These are phyloP conservation scores for Flaveria bidentis DNA, from an alignment of 129 eudicot species.

Conservation along the genomic window DNA sequence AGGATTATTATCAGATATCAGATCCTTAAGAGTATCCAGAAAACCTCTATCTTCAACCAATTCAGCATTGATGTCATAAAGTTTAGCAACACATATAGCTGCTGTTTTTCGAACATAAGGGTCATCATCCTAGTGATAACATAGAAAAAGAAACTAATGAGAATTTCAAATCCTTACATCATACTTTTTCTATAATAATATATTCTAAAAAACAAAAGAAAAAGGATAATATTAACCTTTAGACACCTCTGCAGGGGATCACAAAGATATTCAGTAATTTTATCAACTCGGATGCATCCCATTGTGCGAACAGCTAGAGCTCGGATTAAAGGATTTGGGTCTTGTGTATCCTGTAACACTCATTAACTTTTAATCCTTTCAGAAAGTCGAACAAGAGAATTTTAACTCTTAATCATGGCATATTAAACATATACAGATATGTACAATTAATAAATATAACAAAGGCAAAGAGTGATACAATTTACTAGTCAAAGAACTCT, in stretches of 20 bases:
- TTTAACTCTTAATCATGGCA: background rate
- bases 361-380: background rate
- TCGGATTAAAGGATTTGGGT: constrained; percentile 96
- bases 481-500: background rate
- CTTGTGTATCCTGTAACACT: constrained; percentile 87
- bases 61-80: constrained; percentile 95
- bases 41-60: constrained; percentile 98
- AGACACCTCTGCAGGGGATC: constrained; percentile 99
- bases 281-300: constrained; percentile 99
- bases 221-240: constrained; percentile 50
- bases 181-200: background rate
- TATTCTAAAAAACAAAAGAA: background rate
- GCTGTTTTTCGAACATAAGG: constrained; percentile 99
- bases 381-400: constrained; percentile 8
- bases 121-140: constrained; percentile 81
- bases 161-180: constrained; percentile 1
- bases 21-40: constrained; percentile 91
- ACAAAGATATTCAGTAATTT: constrained; percentile 95
- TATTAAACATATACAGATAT: background rate
- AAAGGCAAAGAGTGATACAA: background rate
- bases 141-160: background rate
- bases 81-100: constrained; percentile 98
- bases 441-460: background rate
- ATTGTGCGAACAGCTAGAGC: constrained; percentile 99
- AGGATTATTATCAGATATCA: constrained; percentile 98